Conservation (phyloP, 2,329 filamentous ascomycete genomes). For the Podosphaera aphanis region DNA sequence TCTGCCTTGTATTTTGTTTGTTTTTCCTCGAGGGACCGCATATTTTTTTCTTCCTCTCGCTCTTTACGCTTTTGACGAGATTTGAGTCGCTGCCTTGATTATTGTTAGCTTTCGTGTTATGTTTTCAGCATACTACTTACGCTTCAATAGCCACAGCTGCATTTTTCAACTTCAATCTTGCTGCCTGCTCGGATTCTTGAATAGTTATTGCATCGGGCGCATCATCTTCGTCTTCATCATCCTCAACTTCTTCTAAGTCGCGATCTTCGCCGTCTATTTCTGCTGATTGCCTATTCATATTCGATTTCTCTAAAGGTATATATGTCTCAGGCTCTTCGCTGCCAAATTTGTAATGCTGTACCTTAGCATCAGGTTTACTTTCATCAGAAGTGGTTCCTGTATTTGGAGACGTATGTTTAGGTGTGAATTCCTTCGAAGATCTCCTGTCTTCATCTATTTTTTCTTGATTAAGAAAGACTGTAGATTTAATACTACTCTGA, state of each 20-base stretch:
- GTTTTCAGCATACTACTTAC: conserved; percentile 5
- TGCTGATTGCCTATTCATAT: too few species aligned
- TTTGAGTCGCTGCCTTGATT: conserved; percentile 9
- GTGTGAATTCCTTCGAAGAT: too few species aligned
- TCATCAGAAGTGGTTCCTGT: background rate
- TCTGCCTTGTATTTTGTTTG: conserved; percentile 10
- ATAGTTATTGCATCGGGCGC: conserved; percentile 13
- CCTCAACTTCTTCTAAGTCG: conserved; percentile 1
- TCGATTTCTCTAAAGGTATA: too few species aligned
- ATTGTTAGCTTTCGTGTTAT: conserved; percentile 1
- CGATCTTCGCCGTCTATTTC: conserved; percentile 3
- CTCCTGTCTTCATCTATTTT: conserved; percentile 1
- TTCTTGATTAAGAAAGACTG: conserved; percentile 2
- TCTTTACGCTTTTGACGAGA: conserved; percentile 14
- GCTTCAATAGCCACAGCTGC: conserved; percentile 12
- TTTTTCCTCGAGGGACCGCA: conserved; percentile 8
- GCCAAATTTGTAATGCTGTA: conserved; percentile 8
- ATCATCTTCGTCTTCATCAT: conserved; percentile 13
- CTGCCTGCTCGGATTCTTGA: conserved; percentile 8
- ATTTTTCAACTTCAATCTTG: conserved; percentile 7
- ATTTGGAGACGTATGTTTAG: too few species aligned
- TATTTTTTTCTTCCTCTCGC: conserved; percentile 5
- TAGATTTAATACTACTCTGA: too few species aligned
- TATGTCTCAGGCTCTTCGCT: background rate
- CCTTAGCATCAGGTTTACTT: background rate